Evolutionary conservation across 75 land plant genomes (phyloP).

Genomic region (Cupressus sempervirens): DNA sequence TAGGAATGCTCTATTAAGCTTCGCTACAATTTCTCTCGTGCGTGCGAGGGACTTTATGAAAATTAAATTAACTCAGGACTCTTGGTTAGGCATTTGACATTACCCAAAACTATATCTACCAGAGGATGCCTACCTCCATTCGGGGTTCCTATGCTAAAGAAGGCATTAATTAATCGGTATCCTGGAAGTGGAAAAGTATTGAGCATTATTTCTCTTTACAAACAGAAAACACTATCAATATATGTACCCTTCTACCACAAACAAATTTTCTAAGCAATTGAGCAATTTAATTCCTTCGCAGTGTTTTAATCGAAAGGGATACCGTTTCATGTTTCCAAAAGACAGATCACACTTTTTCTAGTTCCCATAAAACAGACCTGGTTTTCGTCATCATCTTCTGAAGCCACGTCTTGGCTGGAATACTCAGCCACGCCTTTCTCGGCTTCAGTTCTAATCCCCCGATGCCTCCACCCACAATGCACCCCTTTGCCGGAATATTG

Average conservation of each 20-base stretch:
- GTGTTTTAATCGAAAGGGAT: not conserved
- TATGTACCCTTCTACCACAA: not conserved
- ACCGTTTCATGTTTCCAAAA: not conserved
- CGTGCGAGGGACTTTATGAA: not conserved
- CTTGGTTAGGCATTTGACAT: not conserved
- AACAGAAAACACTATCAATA: not conserved
- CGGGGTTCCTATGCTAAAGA: not conserved
- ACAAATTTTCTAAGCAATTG: not conserved
- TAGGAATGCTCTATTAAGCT: not conserved
- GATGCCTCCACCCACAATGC: no score
- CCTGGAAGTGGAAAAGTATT: not conserved
- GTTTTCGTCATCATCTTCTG: not conserved
- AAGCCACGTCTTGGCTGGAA: not conserved
- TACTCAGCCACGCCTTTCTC: conserved; percentile 6
- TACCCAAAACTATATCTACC: not conserved
- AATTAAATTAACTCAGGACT: not conserved
- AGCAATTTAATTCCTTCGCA: not conserved
- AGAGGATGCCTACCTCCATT: not conserved
- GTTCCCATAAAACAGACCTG: not conserved
- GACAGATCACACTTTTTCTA: not conserved
- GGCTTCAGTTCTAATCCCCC: not conserved
- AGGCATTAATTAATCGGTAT: not conserved
- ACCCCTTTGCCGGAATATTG: not conserved
- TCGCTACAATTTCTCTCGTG: not conserved
- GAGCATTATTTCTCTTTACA: not conserved